A percentile compares a stretch with the other conserved stretches of the same genome.
phyloP scores from a whole-genome alignment of 768 basidiomycete species.

The Sistotremastrum suecicum region DNA sequence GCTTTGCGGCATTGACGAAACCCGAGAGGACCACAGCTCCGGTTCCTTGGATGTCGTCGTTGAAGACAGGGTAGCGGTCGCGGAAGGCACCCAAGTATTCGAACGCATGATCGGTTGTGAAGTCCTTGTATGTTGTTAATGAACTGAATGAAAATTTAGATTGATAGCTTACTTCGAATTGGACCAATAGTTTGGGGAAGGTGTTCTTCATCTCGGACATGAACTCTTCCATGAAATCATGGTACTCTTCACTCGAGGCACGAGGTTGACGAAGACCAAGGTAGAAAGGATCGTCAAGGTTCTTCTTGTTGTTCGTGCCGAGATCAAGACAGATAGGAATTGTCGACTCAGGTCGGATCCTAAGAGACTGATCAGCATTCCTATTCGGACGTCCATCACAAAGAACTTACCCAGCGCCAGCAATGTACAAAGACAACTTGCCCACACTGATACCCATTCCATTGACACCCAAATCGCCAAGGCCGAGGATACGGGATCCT shows the following conservation, averaged over 20 bases:
- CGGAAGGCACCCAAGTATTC: constrained; percentile 67
- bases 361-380: constrained; percentile 13
- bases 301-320: constrained; percentile 73
- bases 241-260: constrained; percentile 46
- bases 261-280: constrained; percentile 70
- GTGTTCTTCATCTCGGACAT: constrained; percentile 64
- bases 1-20: constrained; percentile 74
- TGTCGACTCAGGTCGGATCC: constrained; percentile 63
- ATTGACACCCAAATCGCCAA: constrained; percentile 74
- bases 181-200: constrained; percentile 74
- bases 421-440: constrained; percentile 84
- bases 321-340: constrained; percentile 80
- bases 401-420: constrained; percentile 67
- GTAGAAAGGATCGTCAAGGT: constrained; percentile 79
- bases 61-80: constrained; percentile 65
- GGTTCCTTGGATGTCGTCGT: constrained; percentile 86
- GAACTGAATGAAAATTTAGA: background rate
- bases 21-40: constrained; percentile 88
- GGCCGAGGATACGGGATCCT: constrained; percentile 80
- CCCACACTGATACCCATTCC: constrained; percentile 85
- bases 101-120: constrained; percentile 87
- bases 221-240: constrained; percentile 86
- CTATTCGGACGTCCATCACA: constrained; percentile 12
- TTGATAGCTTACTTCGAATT: constrained; percentile 49
- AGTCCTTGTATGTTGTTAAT: constrained; percentile 42